Percentiles rank a stretch among this genome's conserved stretches.
These are phyloP conservation scores for Volvariella surrecta DNA, from an alignment of 1,284 basidiomycete species.

Conservation along the genomic window DNA sequence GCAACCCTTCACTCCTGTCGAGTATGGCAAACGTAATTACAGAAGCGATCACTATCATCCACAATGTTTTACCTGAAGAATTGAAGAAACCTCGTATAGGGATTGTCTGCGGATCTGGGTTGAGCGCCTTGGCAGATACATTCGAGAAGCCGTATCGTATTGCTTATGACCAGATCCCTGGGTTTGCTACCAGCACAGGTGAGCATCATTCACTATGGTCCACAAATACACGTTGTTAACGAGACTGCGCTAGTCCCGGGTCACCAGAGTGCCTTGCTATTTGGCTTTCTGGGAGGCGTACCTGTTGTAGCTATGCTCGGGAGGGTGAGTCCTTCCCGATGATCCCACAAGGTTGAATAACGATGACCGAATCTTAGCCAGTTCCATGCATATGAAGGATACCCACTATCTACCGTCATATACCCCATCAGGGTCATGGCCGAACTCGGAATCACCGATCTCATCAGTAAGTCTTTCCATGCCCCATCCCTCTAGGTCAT, in stretches of 20 bases:
- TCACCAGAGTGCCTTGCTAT: constrained; percentile 70
- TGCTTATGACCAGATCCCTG: constrained; percentile 53
- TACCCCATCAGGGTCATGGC: constrained; percentile 77
- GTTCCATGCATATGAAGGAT: constrained; percentile 84
- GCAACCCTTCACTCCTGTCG: no score
- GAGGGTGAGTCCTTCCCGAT: constrained; percentile 37
- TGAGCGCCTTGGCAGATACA: constrained; percentile 54
- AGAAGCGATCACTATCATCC: constrained; percentile 17
- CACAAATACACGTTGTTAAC: not conserved
- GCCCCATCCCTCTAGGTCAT: no score
- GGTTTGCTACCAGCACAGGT: constrained; percentile 73
- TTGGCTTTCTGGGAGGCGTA: constrained; percentile 64
- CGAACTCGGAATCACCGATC: constrained; percentile 58
- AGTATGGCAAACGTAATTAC: constrained; percentile 9
- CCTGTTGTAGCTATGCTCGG: constrained; percentile 84
- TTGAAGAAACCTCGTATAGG: constrained; percentile 50
- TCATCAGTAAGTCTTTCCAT: constrained; percentile 53
- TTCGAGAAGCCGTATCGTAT: constrained; percentile 48
- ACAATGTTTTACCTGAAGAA: constrained; percentile 15
- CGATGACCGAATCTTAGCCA: constrained; percentile 16
- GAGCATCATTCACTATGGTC: constrained; percentile 11
- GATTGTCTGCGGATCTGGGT: constrained; percentile 72
- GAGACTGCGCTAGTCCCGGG: constrained; percentile 46
- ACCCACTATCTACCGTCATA: constrained; percentile 54
- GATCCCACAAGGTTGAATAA: constrained; percentile 3